Percentiles rank a stretch among this genome's conserved stretches.
These are phyloP conservation scores for Gossypium stocksii DNA, from an alignment of 345 rosid species.

Conservation along the genomic window DNA sequence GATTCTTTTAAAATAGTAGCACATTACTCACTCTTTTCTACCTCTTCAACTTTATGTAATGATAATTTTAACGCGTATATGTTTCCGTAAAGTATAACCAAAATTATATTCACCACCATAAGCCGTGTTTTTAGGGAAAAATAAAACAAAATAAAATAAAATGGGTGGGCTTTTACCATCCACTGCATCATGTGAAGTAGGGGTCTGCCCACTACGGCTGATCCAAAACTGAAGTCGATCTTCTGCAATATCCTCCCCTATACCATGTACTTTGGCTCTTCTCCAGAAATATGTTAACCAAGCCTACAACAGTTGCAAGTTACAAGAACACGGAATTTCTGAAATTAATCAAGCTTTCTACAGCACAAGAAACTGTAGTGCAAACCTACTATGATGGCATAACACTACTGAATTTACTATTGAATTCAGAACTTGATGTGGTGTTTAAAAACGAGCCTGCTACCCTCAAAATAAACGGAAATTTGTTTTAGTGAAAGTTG, in stretches of 20 bases:
- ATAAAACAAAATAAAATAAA: neutral
- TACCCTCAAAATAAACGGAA: neutral
- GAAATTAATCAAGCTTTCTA: neutral
- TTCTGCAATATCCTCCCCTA: constrained; percentile 72
- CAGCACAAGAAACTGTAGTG: neutral
- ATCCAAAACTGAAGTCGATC: constrained; percentile 75
- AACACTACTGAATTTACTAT: neutral
- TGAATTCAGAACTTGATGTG: neutral
- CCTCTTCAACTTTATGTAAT: neutral
- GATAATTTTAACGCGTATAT: neutral
- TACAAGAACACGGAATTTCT: constrained; percentile 4
- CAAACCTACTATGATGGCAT: neutral
- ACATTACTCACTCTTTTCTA: neutral
- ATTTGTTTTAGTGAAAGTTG: neutral
- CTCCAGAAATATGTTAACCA: constrained; percentile 84
- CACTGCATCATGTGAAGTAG: constrained; percentile 66
- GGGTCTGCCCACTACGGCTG: constrained; percentile 51
- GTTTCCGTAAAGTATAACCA: neutral
- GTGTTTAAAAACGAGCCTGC: neutral
- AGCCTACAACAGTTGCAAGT: constrained; percentile 42
- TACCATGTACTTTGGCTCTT: constrained; percentile 63
- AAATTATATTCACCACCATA: neutral
- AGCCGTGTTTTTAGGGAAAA: neutral
- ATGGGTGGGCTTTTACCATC: constrained; percentile 43
- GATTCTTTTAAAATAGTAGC: no score